Evolutionary conservation across 371 early-diverging fungal genomes (phyloP).

Genomic region (Mortierella sp.): DNA sequence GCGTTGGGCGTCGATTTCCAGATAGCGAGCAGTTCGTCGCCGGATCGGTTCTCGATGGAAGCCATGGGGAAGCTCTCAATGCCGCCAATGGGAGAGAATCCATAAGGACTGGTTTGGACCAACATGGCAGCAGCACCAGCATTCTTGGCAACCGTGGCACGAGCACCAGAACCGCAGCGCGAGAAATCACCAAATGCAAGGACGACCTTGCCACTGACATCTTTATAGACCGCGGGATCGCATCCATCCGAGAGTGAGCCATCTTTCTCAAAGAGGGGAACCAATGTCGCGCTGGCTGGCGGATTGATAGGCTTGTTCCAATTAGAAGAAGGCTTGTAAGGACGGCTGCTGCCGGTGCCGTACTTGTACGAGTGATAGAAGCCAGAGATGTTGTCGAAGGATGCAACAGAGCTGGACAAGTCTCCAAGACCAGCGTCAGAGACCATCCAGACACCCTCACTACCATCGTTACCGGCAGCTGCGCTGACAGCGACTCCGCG

Average conservation of each 20-base stretch:
- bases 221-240: slow-evolving; percentile 27
- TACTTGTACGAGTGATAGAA: slow-evolving; percentile 31
- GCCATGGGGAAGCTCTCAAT: slow-evolving; percentile 48
- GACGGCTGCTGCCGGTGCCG: background rate
- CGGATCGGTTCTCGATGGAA: slow-evolving; percentile 57
- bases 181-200: slow-evolving; percentile 65
- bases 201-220: slow-evolving; percentile 62
- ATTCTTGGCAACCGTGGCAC: slow-evolving; percentile 56
- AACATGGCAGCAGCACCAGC: slow-evolving; percentile 74
- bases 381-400: slow-evolving; percentile 66
- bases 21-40: slow-evolving; percentile 26
- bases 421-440: slow-evolving; percentile 69
- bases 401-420: slow-evolving; percentile 74
- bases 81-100: slow-evolving; percentile 44
- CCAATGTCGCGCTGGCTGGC: slow-evolving; percentile 8
- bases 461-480: slow-evolving; percentile 79
- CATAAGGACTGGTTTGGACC: slow-evolving; percentile 57
- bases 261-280: slow-evolving; percentile 23
- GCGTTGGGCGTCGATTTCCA: slow-evolving; percentile 10
- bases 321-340: slow-evolving; percentile 10
- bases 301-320: slow-evolving; percentile 10
- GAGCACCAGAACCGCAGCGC: slow-evolving; percentile 60
- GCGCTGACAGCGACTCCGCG: slow-evolving; percentile 58
- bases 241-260: slow-evolving; percentile 60
- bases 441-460: slow-evolving; percentile 68